Evolutionary conservation across 371 early-diverging fungal genomes (phyloP).

Genomic region (Zancudomyces culisetae): DNA sequence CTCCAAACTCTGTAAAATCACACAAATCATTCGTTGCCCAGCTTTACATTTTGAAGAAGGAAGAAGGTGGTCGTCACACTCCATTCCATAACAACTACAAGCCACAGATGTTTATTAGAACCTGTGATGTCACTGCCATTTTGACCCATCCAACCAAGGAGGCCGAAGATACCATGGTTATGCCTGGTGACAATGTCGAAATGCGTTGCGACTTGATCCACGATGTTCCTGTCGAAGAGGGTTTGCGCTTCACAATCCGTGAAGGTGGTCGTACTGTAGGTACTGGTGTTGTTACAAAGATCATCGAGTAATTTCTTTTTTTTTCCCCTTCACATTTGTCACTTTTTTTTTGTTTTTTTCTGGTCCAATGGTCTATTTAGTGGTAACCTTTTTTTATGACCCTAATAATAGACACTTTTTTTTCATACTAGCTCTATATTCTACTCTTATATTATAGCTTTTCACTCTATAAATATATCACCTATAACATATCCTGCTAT

Average conservation of each 20-base stretch:
- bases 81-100: constrained; percentile 92
- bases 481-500: too few relatives aligned
- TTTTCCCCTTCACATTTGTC: not conserved
- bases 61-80: constrained; percentile 97
- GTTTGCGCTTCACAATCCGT: constrained; percentile 90
- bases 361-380: not conserved
- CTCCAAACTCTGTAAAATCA: constrained; percentile 78
- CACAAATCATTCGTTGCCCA: constrained; percentile 85
- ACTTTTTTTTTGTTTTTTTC: not conserved
- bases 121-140: constrained; percentile 81
- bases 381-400: not conserved
- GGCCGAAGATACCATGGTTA: constrained; percentile 81
- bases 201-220: constrained; percentile 60
- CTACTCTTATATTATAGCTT: too few relatives aligned
- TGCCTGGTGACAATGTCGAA: constrained; percentile 94
- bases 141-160: constrained; percentile 59
- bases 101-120: constrained; percentile 88
- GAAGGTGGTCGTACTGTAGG: constrained; percentile 97
- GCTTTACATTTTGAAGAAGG: constrained; percentile 87
- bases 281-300: constrained; percentile 56
- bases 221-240: constrained; percentile 77
- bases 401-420: not conserved
- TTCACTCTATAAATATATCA: too few relatives aligned
- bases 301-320: constrained; percentile 37
- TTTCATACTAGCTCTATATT: too few relatives aligned